phyloP scores from a whole-genome alignment of 2,329 filamentous ascomycete species.

The Alternaria hordeiaustralica region DNA sequence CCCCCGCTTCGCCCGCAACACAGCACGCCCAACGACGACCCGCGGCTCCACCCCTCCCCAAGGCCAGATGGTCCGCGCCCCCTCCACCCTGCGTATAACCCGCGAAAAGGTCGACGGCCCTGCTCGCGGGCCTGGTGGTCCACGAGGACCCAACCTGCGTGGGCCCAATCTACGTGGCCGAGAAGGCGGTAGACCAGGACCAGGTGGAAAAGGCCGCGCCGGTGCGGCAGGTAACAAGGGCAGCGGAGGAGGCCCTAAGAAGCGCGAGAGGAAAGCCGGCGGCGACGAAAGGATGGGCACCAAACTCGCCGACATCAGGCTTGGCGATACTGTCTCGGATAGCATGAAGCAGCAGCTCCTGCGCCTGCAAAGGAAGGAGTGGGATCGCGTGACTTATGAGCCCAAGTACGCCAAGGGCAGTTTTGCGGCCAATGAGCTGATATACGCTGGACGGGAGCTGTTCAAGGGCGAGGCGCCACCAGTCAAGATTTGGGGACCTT shows the following conservation, averaged over 20 bases:
- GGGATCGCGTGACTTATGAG: conserved; percentile 44
- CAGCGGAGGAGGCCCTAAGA: conserved; percentile 26
- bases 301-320: conserved; percentile 10
- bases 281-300: conserved; percentile 6
- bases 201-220: conserved; percentile 6
- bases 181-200: conserved; percentile 13
- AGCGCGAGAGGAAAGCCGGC: conserved; percentile 22
- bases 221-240: conserved; percentile 8
- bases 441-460: conserved; percentile 40
- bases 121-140: conserved; percentile 6
- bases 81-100: conserved; percentile 31
- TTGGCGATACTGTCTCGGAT: conserved; percentile 29
- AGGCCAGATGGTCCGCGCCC: conserved; percentile 42
- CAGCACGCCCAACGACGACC: conserved; percentile 11
- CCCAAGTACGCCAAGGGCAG: conserved; percentile 46
- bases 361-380: conserved; percentile 44
- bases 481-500: conserved; percentile 35
- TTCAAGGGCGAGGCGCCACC: conserved; percentile 41
- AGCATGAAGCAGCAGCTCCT: conserved; percentile 43
- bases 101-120: conserved; percentile 14
- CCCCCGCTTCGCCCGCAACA: conserved; percentile 18
- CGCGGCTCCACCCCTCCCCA: conserved; percentile 21
- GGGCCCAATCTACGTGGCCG: conserved; percentile 39
- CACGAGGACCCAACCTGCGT: conserved; percentile 3
- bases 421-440: conserved; percentile 38